Percentiles rank a stretch among this genome's conserved stretches.
Conservation (phyloP, 2,329 filamentous ascomycete genomes). For the Pseudocercospora cruenta region DNA sequence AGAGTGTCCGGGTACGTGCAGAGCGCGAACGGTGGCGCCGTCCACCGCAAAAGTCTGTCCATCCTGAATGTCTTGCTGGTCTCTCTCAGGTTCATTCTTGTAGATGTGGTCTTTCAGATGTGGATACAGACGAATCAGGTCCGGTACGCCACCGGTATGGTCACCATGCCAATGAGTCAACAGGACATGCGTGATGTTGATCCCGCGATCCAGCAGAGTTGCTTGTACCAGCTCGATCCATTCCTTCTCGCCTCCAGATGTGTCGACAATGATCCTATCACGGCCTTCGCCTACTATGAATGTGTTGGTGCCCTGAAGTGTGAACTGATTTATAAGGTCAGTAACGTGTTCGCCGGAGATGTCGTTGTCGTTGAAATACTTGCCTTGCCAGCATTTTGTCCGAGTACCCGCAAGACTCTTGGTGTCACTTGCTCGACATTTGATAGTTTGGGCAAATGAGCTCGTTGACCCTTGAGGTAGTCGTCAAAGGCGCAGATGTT, state of each 20-base stretch:
- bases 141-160: constrained; percentile 48
- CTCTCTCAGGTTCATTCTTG: constrained; percentile 41
- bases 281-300: constrained; percentile 45
- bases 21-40: constrained; percentile 45
- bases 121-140: constrained; percentile 42
- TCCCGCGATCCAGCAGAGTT: constrained; percentile 35
- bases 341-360: neutral
- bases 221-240: constrained; percentile 42
- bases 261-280: constrained; percentile 44
- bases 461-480: constrained; percentile 28
- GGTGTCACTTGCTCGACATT: constrained; percentile 30
- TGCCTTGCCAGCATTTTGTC: constrained; percentile 32
- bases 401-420: constrained; percentile 29
- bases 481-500: constrained; percentile 30
- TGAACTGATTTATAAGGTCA: constrained; percentile 33
- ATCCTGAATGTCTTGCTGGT: constrained; percentile 43
- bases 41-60: constrained; percentile 45
- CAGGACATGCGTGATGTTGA: constrained; percentile 48
- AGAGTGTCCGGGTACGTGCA: constrained; percentile 41
- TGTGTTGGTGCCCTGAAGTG: constrained; percentile 48
- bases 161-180: constrained; percentile 53
- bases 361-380: neutral
- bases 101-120: constrained; percentile 38
- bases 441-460: constrained; percentile 22
- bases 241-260: constrained; percentile 38